Conservation (phyloP, 164 flowering plant genomes). For the Umbellularia californica region DNA sequence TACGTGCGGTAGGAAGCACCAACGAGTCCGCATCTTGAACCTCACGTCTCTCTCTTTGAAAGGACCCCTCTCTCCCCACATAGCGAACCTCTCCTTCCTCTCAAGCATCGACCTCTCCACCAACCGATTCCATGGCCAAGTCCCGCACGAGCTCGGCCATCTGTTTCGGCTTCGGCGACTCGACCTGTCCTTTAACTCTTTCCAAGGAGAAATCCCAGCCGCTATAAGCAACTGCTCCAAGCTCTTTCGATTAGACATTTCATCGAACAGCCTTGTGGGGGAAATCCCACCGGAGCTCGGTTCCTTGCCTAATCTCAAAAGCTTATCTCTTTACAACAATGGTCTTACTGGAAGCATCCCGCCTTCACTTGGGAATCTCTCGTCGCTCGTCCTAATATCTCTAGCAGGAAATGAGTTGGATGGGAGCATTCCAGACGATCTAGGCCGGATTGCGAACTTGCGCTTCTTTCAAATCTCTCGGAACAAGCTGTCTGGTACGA, state of each 20-base stretch:
- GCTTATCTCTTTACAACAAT: not conserved
- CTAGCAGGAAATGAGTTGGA: not conserved
- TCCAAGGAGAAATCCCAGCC: constrained; percentile 12
- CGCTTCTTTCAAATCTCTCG: not conserved
- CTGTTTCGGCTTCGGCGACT: constrained; percentile 2
- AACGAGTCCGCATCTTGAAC: constrained; percentile 2
- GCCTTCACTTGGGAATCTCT: not conserved
- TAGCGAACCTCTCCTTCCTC: constrained; percentile 17
- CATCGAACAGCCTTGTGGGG: constrained; percentile 3
- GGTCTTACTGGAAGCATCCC: not conserved
- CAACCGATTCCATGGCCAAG: constrained; percentile 7
- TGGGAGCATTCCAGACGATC: not conserved
- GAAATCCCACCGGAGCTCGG: not conserved
- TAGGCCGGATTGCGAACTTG: not conserved
- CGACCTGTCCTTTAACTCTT: not conserved
- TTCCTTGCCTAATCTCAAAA: not conserved
- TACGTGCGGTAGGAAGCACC: not conserved
- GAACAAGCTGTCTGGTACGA: not conserved
- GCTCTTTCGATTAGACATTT: not conserved
- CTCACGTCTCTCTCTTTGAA: not conserved
- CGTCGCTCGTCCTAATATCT: not conserved
- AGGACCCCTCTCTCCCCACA: constrained; percentile 8
- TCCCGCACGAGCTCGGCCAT: constrained; percentile 15
- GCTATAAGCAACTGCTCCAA: constrained; percentile 6
- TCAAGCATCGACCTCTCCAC: not conserved